A percentile compares a stretch with the other conserved stretches of the same genome.
Conservation (phyloP, 2,329 filamentous ascomycete genomes). For the Chrysosporium keratinophilum region DNA sequence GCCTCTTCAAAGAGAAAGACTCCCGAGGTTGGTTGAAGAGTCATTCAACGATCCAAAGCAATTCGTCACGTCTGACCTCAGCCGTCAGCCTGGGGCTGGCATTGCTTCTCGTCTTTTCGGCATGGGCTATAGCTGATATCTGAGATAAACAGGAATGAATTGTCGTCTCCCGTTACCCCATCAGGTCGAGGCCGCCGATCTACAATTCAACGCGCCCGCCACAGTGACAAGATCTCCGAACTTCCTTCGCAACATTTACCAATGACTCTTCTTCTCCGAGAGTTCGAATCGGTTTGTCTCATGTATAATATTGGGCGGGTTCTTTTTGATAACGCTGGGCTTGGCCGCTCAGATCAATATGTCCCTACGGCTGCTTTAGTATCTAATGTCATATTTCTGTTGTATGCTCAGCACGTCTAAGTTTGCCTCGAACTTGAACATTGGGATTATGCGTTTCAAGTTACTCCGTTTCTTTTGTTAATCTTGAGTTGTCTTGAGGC, state of each 20-base stretch:
- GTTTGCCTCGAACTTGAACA: not conserved
- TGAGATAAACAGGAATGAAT: not conserved
- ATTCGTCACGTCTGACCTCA: not conserved
- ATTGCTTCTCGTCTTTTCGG: not conserved
- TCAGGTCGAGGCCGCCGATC: not conserved
- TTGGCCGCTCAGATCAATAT: not conserved
- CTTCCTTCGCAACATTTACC: not conserved
- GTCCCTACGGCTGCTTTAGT: not conserved
- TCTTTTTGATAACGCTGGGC: not conserved
- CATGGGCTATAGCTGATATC: not conserved
- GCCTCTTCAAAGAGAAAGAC: slow-evolving; percentile 16
- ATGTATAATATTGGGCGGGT: not conserved
- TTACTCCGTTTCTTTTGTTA: not conserved
- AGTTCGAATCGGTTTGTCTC: not conserved
- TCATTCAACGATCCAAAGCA: not conserved
- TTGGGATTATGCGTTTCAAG: not conserved
- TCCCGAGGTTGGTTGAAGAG: slow-evolving; percentile 13
- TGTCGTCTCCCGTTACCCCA: not conserved
- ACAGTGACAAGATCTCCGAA: not conserved
- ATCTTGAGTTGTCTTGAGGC: no score
- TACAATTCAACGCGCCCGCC: not conserved
- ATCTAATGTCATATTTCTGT: not conserved
- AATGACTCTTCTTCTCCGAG: not conserved
- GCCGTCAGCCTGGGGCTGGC: not conserved
- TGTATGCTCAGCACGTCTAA: not conserved